Percentiles rank a stretch among this genome's conserved stretches.
These are phyloP conservation scores for Termitomyces sp. DNA, from an alignment of 768 basidiomycete genomes.

Conservation along the genomic window DNA sequence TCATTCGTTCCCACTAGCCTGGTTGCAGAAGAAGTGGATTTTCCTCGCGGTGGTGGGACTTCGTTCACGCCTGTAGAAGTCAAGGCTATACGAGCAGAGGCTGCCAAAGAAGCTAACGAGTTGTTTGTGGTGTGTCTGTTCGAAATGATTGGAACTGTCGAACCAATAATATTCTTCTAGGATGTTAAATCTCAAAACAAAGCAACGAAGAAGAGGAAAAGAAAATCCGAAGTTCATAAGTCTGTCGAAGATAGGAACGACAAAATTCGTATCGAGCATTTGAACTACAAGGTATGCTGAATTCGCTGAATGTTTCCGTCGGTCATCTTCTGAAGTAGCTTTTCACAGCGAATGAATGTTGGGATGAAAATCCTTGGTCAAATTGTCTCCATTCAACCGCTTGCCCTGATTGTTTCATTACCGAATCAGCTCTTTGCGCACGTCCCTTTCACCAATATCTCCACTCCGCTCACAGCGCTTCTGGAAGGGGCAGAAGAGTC, in stretches of 20 bases:
- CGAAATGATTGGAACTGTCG: neutral
- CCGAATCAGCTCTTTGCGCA: constrained; percentile 94
- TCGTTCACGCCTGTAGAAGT: constrained; percentile 86
- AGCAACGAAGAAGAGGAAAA: constrained; percentile 41
- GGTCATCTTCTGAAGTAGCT: neutral
- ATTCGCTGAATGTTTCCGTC: neutral
- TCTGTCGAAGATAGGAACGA: constrained; percentile 42
- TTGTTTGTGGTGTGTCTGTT: constrained; percentile 55
- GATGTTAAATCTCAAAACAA: constrained; percentile 38
- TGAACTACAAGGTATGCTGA: constrained; percentile 81
- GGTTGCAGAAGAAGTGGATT: constrained; percentile 75
- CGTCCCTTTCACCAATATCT: constrained; percentile 91
- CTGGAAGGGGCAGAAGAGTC: constrained; percentile 64
- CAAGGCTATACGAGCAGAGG: constrained; percentile 82
- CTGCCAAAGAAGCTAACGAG: constrained; percentile 75
- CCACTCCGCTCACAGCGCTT: constrained; percentile 66
- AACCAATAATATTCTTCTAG: constrained; percentile 20
- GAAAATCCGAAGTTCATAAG: constrained; percentile 40
- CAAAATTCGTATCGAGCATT: constrained; percentile 76
- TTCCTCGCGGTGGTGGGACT: constrained; percentile 94
- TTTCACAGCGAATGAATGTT: constrained; percentile 59
- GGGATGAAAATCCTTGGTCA: constrained; percentile 92
- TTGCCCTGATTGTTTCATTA: constrained; percentile 89
- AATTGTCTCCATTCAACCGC: constrained; percentile 80
- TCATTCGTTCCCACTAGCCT: constrained; percentile 27